Evolutionary conservation across 1,284 basidiomycete species (phyloP).

Genomic region (Cryptococcus floricola): DNA sequence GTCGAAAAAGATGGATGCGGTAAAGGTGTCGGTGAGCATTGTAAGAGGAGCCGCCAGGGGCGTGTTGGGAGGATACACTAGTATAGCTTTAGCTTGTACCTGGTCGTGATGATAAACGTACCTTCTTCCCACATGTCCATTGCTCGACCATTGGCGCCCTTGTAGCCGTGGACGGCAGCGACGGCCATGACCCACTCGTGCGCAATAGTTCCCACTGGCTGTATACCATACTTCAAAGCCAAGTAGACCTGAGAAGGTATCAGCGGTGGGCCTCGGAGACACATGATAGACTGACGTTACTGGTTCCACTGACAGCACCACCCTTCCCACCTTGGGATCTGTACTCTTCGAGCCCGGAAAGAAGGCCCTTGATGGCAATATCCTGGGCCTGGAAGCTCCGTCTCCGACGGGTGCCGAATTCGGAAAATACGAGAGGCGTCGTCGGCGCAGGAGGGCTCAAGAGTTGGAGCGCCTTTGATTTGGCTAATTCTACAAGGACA

Average conservation of each 20-base stretch:
- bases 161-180: conserved; percentile 76
- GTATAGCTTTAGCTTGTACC: background rate
- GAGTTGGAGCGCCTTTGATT: conserved; percentile 65
- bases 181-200: conserved; percentile 97
- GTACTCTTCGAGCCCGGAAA: conserved; percentile 60
- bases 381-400: conserved; percentile 78
- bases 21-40: conserved; percentile 90
- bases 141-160: conserved; percentile 65
- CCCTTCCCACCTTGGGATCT: conserved; percentile 37
- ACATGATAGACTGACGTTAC: conserved; percentile 61
- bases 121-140: conserved; percentile 76
- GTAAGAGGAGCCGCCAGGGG: conserved; percentile 57
- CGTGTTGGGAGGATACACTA: conserved; percentile 58
- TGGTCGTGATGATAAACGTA: conserved; percentile 9
- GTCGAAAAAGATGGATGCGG: conserved; percentile 75
- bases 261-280: background rate
- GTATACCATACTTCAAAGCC: conserved; percentile 66
- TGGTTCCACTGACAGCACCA: conserved; percentile 75
- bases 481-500: conserved; percentile 56
- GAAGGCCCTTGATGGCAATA: conserved; percentile 66
- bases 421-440: conserved; percentile 72
- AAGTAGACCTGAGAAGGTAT: conserved; percentile 61
- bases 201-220: conserved; percentile 78
- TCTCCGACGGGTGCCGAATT: conserved; percentile 88
- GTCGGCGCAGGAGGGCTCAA: conserved; percentile 50